Base-by-base conservation (phyloP, 805 yeast species). In the Peterozyma toletana region DNA sequence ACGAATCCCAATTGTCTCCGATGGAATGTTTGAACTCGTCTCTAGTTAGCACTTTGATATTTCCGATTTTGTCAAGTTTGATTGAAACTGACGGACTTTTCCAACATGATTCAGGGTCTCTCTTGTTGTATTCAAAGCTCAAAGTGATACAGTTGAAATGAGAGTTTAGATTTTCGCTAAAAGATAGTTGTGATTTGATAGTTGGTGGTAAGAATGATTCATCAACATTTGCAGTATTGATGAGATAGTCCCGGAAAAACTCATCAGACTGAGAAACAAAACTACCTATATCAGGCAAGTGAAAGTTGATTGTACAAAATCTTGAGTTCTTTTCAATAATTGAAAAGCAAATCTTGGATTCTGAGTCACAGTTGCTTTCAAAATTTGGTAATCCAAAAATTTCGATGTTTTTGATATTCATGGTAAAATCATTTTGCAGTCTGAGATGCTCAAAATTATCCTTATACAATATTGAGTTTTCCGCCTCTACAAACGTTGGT, bases 281-380 rank as follows among this genome's bases (percentile, higher is more conserved):
- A 1, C 71, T 53, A 9, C 63, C 63, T 4, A 68, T 42, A 50
- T 72, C 77, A 3, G 74, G 71, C 9, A 72, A 49, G 50, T 72
- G 77, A 7, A 72, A 44, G 42, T 66, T 63, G 10, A 71, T 40
- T 5, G 48, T 38, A 44, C 63, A 61, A 42, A 63, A 64, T 35
- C 73, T 50, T 10, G 67, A 49, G 48, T 64, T 67, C 38, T 62
- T 47, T 40, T 62, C 60, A 38, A 60, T 66, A 30, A 70, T 42
- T 1, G 77, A 71, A 1, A 70, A 30, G 3, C 34, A 15, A 34
- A 43, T 11, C 18, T 43, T 33, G 30, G 34, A 35, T 6, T 48
- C 1, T 63, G 73, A 44, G 65, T 14, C 13, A 33, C 27, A 16
- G 30, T 37, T 42, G 33, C 9, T 30, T 11, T 27, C 18, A 7